A percentile compares a stretch with the other conserved stretches of the same genome.
Conservation (phyloP, 371 early-diverging fungal species). For the Mucor piriformis region DNA sequence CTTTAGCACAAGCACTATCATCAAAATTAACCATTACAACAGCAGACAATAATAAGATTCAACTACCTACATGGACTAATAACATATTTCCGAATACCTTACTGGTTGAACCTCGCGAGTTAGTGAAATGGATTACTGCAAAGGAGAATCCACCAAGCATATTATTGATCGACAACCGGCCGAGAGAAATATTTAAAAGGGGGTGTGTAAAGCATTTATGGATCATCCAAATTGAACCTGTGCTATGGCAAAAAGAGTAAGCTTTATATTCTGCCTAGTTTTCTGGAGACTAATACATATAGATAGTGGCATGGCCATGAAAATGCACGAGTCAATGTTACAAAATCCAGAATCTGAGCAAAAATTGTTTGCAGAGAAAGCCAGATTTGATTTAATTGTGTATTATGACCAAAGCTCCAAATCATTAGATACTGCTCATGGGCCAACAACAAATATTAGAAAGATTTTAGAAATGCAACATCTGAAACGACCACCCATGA, state of each 20-base stretch:
- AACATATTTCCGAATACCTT: slow-evolving; percentile 27
- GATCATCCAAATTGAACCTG: slow-evolving; percentile 80
- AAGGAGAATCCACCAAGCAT: slow-evolving; percentile 43
- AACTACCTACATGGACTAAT: slow-evolving; percentile 16
- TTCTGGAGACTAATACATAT: not conserved
- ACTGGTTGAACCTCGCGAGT: slow-evolving; percentile 37
- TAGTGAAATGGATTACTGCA: slow-evolving; percentile 36
- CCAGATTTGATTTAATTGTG: slow-evolving; percentile 70
- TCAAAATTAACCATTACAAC: not conserved
- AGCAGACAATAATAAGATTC: not conserved
- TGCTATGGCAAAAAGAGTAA: slow-evolving; percentile 55
- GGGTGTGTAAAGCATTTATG: slow-evolving; percentile 71
- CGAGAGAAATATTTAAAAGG: slow-evolving; percentile 58
- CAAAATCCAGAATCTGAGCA: slow-evolving; percentile 51
- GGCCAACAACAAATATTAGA: slow-evolving; percentile 42
- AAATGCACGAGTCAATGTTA: slow-evolving; percentile 9
- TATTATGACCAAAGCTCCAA: slow-evolving; percentile 64
- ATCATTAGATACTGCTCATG: slow-evolving; percentile 11
- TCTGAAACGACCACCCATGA: slow-evolving; percentile 55
- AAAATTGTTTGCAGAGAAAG: slow-evolving; percentile 59
- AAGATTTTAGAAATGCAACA: slow-evolving; percentile 20
- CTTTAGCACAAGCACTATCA: not conserved
- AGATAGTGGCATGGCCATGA: not conserved
- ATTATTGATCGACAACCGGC: slow-evolving; percentile 78
- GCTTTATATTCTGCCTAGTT: not conserved